These are phyloP conservation scores for Gymnopilus dilepis DNA, from an alignment of 768 basidiomycete species.

Conservation along the genomic window DNA sequence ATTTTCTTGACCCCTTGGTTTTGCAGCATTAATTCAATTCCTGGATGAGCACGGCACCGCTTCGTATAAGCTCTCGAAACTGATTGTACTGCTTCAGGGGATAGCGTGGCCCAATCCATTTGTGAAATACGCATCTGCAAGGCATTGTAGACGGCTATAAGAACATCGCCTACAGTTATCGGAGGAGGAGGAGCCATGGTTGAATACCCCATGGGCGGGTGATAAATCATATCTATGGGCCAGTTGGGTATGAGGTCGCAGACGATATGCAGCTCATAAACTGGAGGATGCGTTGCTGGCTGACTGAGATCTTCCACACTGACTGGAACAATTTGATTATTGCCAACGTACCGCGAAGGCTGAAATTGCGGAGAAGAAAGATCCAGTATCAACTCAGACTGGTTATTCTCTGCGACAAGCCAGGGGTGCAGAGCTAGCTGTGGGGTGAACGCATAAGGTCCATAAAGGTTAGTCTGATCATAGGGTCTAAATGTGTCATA, in stretches of 20 bases:
- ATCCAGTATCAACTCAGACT: conserved; percentile 58
- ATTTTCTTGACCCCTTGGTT: conserved; percentile 62
- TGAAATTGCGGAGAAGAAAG: conserved; percentile 52
- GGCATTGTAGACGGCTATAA: conserved; percentile 53
- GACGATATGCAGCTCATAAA: conserved; percentile 58
- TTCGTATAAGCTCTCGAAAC: conserved; percentile 43
- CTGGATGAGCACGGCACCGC: conserved; percentile 40
- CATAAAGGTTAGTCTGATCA: conserved; percentile 11
- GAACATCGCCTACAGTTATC: conserved; percentile 64
- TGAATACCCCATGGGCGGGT: conserved; percentile 30
- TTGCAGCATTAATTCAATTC: conserved; percentile 40
- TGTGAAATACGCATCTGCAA: conserved; percentile 52
- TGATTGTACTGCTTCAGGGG: conserved; percentile 31
- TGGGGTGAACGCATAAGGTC: conserved; percentile 26
- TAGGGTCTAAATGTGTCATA: conserved; percentile 15
- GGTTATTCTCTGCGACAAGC: conserved; percentile 54
- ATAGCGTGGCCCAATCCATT: conserved; percentile 42
- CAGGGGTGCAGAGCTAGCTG: conserved; percentile 48
- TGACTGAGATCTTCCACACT: conserved; percentile 51
- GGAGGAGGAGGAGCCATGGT: conserved; percentile 43
- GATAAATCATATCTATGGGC: conserved; percentile 59
- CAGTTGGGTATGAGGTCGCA: conserved; percentile 64
- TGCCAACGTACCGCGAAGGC: conserved; percentile 46
- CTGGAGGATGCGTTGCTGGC: conserved; percentile 60
- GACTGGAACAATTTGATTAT: conserved; percentile 44